Evolutionary conservation across 2,329 filamentous ascomycete species (phyloP).

Genomic region (Cladobotryum mycophilum): DNA sequence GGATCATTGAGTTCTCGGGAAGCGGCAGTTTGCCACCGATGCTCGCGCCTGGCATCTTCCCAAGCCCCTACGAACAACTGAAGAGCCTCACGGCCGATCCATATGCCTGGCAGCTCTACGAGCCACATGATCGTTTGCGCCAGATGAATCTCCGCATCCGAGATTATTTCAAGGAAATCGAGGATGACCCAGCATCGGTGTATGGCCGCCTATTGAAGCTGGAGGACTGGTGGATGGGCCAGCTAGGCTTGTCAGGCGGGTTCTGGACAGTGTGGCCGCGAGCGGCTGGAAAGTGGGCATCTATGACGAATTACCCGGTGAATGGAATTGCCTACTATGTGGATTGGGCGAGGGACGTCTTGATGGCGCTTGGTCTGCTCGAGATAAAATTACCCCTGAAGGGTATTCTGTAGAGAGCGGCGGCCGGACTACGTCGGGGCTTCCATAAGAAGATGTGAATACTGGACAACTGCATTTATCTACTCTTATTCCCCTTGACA

Average conservation of each 20-base stretch:
- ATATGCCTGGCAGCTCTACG: not conserved
- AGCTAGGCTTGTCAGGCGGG: not conserved
- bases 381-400: too few relatives aligned
- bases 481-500: too few relatives aligned
- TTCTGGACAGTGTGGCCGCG: not conserved
- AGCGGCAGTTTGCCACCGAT: not conserved
- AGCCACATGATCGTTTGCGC: not conserved
- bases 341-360: too few relatives aligned
- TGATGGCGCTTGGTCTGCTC: too few relatives aligned
- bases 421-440: too few relatives aligned
- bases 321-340: too few relatives aligned
- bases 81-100: not conserved
- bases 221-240: not conserved
- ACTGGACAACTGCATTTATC: too few relatives aligned
- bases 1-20: not conserved
- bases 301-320: not conserved
- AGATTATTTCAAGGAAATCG: not conserved
- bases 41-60: not conserved
- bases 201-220: not conserved
- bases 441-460: too few relatives aligned
- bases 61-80: not conserved
- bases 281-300: not conserved
- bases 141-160: too few relatives aligned
- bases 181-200: not conserved
- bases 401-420: too few relatives aligned